Evolutionary conservation across 2,329 filamentous ascomycete genomes (phyloP), one percentile per base, ranked within the genome.

Genomic region (Xylaria arbuscula): DNA sequence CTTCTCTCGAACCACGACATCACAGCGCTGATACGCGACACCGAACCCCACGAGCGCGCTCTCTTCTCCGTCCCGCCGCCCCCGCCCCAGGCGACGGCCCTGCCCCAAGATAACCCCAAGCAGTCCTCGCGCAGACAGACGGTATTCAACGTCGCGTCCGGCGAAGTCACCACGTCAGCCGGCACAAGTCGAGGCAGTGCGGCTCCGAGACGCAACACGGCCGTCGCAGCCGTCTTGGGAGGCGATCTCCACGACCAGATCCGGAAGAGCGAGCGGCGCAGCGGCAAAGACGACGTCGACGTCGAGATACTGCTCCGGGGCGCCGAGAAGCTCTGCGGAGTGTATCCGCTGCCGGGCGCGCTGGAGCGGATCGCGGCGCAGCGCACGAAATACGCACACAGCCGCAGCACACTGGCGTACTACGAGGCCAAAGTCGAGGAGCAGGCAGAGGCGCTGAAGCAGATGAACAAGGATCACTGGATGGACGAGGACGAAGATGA

Each of bases 1-100:
- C 87, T 99, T 47, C 89, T 98, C 57, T 90, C 91, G 65, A 90
- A 90, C 73, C 91, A 94, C 80, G 96, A 99, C 80, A 98, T 99
- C 74, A 98, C 96, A 3, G 89, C 93, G 13, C 84, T 99, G 56
- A 98, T 99, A 76, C 92, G 96, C 69, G 96, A 99, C 79, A 98
- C 95, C 3, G 96, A 99, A 81, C 83, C 92, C 24, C 95, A 98
- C 82, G 96, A 99, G 80, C 92, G 94, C 76, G 95, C 95, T 7
- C 89, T 99, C 19, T 99, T 98, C 83, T 97, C 95, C 45, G 90
- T 97, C 0, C 94, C 95, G 0, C 89, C 92, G 0, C 88, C 92
- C 0, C 85, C 82, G 5, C 85, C 85, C 3, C 86, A 77, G 48
- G 82, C 76, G 59, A 80, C 76, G 70, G 83, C 77, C 79, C 84